Evolutionary conservation across 495 filamentous ascomycete genomes (phyloP).

Genomic region (Daldinia childiae): DNA sequence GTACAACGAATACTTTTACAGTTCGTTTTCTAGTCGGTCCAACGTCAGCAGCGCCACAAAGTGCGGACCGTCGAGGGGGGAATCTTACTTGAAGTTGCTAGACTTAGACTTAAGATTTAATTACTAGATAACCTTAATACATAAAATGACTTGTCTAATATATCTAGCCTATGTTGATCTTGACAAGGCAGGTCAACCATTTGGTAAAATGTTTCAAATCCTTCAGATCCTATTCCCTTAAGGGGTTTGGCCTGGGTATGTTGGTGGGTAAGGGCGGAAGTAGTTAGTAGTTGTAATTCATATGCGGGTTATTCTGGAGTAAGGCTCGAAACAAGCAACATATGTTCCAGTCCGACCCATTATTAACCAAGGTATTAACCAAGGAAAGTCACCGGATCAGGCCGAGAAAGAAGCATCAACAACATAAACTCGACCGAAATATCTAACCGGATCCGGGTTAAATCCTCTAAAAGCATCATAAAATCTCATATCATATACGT

Average conservation of each 20-base stretch:
- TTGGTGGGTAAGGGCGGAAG: no score
- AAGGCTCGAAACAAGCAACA: neutral
- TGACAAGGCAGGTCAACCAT: constrained; percentile 1
- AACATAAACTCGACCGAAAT: neutral
- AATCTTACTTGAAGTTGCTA: neutral
- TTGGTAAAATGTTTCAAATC: constrained; percentile 20
- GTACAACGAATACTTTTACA: constrained; percentile 11
- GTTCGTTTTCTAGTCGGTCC: constrained; percentile 25
- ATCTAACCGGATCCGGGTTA: constrained; percentile 1
- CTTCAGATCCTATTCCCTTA: constrained; percentile 11
- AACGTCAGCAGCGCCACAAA: constrained; percentile 36
- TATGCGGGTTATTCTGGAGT: neutral
- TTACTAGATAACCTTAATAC: neutral
- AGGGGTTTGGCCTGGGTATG: neutral
- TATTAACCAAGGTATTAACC: neutral
- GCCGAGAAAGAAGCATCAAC: neutral
- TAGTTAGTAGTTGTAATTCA: neutral
- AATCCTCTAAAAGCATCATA: neutral
- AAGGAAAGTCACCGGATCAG: neutral
- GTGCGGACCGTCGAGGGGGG: neutral
- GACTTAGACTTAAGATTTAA: neutral
- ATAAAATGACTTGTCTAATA: neutral
- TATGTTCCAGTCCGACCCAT: neutral
- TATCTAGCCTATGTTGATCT: neutral
- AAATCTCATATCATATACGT: neutral